Conservation (phyloP, 139 green algal species). For the Chlamydomonas asymmetrica region DNA sequence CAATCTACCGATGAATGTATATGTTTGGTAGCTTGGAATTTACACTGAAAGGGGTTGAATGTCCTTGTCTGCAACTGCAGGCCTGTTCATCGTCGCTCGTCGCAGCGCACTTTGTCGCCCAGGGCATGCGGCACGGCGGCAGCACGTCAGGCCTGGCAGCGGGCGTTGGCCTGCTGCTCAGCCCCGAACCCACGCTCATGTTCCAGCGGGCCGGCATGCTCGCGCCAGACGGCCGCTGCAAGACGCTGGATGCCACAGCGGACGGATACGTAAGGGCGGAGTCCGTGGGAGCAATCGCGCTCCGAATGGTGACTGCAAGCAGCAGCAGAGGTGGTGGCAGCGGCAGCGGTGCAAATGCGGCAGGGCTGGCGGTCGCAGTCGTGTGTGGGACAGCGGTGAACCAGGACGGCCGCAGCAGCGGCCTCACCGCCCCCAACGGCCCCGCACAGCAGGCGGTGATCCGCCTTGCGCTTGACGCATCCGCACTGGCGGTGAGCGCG, state of each 20-base stretch:
- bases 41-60: too few relatives aligned
- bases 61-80: too few relatives aligned
- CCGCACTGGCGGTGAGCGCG: conserved; percentile 21
- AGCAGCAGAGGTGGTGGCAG: too few relatives aligned
- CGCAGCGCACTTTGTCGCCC: conserved; percentile 61
- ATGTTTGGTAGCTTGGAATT: too few relatives aligned
- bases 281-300: conserved; percentile 48
- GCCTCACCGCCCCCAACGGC: conserved; percentile 87
- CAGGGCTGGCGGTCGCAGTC: conserved; percentile 24
- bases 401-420: conserved; percentile 86
- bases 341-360: not conserved
- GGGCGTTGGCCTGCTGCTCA: conserved; percentile 75
- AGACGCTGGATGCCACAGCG: conserved; percentile 76
- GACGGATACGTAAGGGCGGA: conserved; percentile 86
- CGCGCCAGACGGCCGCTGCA: conserved; percentile 80
- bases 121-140: conserved; percentile 35
- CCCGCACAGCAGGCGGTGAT: conserved; percentile 80
- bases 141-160: conserved; percentile 38
- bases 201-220: conserved; percentile 86
- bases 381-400: conserved; percentile 79
- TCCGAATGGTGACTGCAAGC: too few relatives aligned
- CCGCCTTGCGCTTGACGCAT: conserved; percentile 42
- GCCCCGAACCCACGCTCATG: conserved; percentile 74
- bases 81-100: conserved; percentile 78
- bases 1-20: too few relatives aligned